Percentiles rank a stretch among this genome's conserved stretches.
phyloP scores from a whole-genome alignment of 257 asterid species.

The Apocynum venetum region DNA sequence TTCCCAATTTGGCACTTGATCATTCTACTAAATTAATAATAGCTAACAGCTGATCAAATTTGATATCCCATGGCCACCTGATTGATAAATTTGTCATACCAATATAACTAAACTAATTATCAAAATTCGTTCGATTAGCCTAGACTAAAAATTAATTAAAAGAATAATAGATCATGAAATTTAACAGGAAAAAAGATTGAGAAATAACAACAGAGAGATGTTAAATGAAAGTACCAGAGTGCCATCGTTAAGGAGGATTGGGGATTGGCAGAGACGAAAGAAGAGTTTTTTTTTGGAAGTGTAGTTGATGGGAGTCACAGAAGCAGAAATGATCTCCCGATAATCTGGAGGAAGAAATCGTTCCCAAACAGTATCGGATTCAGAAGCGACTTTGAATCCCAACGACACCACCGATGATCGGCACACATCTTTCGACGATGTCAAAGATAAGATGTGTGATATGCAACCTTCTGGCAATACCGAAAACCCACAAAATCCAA shows the following conservation, averaged over 20 bases:
- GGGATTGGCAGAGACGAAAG: slow-evolving; percentile 7
- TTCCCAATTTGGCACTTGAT: no score
- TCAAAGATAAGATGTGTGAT: slow-evolving; percentile 20
- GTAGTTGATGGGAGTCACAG: not conserved
- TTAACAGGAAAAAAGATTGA: no score
- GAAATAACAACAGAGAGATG: not conserved
- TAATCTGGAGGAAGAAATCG: slow-evolving; percentile 14
- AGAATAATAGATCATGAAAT: no score
- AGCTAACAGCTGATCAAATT: no score
- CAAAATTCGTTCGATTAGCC: no score
- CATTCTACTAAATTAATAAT: no score
- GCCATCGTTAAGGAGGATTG: slow-evolving; percentile 9
- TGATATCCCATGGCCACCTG: no score
- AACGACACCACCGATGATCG: slow-evolving; percentile 11
- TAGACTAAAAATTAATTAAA: no score
- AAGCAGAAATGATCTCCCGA: slow-evolving; percentile 4
- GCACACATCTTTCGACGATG: slow-evolving; percentile 24
- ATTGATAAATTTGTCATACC: no score
- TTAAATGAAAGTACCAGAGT: not conserved
- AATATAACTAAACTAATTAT: no score
- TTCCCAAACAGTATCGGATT: slow-evolving; percentile 30
- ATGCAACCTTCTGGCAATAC: slow-evolving; percentile 22
- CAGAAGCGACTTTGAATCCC: slow-evolving; percentile 27
- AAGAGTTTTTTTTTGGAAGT: not conserved
- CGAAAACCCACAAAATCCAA: not conserved